Evolutionary conservation across 129 eudicot genomes (phyloP), one percentile per base, ranked within the genome.

Genomic region (Lactuca saligna): DNA sequence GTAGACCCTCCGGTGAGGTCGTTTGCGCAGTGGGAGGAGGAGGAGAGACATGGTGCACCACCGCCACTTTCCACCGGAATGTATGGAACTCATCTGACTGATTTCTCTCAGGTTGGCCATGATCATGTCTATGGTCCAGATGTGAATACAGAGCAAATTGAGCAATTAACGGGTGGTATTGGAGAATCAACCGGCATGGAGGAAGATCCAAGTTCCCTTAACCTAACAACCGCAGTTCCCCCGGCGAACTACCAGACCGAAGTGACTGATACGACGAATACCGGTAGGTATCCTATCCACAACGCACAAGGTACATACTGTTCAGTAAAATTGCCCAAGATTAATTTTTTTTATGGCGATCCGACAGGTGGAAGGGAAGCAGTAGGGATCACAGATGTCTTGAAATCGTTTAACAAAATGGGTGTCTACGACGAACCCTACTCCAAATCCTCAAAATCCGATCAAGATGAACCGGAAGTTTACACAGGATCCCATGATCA

Each of bases 181-280:
- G 74, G 77, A 13, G 57, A 41, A 64, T 57, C 66, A 35, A 44
- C 61, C 3, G 73, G 57, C 33, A 63, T 87, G 76, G 80, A 77
- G 63, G 78, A 63, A 48, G 90, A 87, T 68, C 84, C 88, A 57
- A 72, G 62, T 13, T 71, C 76, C 4, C 81, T 82, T 0, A 70
- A 53, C 37, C 44, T 1, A 8, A 65, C 76, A 0, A 33, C 46
- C 7, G 8, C 49, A n/a, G 63, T 29, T 59, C 34, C 69, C 38
- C 75, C 79, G 15, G 71, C 77, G 0, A 81, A 79, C 48, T 61
- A 83, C 46, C 77, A 81, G 73, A 62, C 75, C 17, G 75, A 88
- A 66, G 88, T 80, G 5, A 44, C 75, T 37, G 94, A 81, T 77
- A 81, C 91, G 3, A 80, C 87, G 10, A 56, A 69, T 25, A 39